Conservation (phyloP, 2,329 filamentous ascomycete genomes). For the Hirsutella thompsonii region DNA sequence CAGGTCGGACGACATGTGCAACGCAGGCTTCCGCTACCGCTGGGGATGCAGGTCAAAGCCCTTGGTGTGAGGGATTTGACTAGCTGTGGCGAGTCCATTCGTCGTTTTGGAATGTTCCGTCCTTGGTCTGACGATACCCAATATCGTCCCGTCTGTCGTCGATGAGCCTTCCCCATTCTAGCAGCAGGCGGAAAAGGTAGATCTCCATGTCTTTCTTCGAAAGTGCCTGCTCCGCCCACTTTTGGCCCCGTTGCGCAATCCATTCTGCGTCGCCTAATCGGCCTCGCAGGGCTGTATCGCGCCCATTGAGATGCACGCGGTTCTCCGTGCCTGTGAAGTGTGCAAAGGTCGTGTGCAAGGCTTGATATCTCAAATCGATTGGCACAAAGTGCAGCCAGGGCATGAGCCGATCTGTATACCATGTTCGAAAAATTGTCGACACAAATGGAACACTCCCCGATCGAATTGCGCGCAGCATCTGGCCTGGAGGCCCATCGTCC, state of each 20-base stretch:
- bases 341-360: conserved; percentile 57
- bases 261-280: conserved; percentile 41
- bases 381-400: conserved; percentile 77
- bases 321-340: conserved; percentile 55
- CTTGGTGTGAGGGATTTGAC: neutral
- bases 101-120: conserved; percentile 15
- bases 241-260: conserved; percentile 53
- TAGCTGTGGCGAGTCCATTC: conserved; percentile 13
- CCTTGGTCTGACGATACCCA: conserved; percentile 18
- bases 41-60: too few relatives aligned
- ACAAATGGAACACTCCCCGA: conserved; percentile 59
- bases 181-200: conserved; percentile 63
- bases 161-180: conserved; percentile 64
- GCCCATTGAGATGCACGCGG: conserved; percentile 27
- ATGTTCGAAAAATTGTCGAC: conserved; percentile 61
- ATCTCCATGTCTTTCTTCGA: conserved; percentile 66
- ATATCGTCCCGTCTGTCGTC: conserved; percentile 44
- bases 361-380: conserved; percentile 59
- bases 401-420: conserved; percentile 62
- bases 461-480: conserved; percentile 49
- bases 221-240: conserved; percentile 51
- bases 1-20: too few relatives aligned
- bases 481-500: conserved; percentile 48
- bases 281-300: conserved; percentile 31
- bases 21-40: too few relatives aligned